Conservation (phyloP, 306 rosid genomes). For the Cicer bijugum region DNA sequence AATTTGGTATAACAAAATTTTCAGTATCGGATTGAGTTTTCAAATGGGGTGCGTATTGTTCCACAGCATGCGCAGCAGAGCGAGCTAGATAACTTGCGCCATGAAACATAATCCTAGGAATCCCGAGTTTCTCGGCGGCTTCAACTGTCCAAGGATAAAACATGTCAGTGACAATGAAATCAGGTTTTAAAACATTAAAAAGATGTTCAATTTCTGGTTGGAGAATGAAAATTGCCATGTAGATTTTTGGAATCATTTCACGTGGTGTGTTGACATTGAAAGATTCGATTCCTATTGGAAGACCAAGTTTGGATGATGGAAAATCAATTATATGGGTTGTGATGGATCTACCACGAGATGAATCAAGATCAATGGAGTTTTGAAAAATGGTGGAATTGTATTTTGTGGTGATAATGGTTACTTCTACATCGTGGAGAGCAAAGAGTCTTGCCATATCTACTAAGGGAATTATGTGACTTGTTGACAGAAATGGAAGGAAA, state of each 20-base stretch:
- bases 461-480: slow-evolving; percentile 56
- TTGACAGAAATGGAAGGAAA: slow-evolving; percentile 51
- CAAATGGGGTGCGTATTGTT: slow-evolving; percentile 32
- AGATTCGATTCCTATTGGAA: slow-evolving; percentile 44
- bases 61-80: slow-evolving; percentile 34
- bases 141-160: slow-evolving; percentile 51
- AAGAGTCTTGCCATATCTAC: slow-evolving; percentile 56
- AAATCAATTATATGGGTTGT: slow-evolving; percentile 41
- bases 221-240: slow-evolving; percentile 39
- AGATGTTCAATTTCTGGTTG: slow-evolving; percentile 37
- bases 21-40: slow-evolving; percentile 38
- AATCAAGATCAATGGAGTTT: slow-evolving; percentile 47
- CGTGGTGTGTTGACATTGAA: slow-evolving; percentile 37
- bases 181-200: slow-evolving; percentile 32
- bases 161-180: slow-evolving; percentile 54
- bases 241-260: slow-evolving; percentile 21
- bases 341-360: slow-evolving; percentile 40
- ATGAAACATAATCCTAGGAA: slow-evolving; percentile 50
- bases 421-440: slow-evolving; percentile 39
- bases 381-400: slow-evolving; percentile 50
- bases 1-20: slow-evolving; percentile 32
- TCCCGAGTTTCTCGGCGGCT: slow-evolving; percentile 26
- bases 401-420: slow-evolving; percentile 50
- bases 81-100: slow-evolving; percentile 42
- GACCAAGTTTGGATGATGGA: slow-evolving; percentile 47